Conservation (phyloP, 1,284 basidiomycete species). For the Peniophora sp. region DNA sequence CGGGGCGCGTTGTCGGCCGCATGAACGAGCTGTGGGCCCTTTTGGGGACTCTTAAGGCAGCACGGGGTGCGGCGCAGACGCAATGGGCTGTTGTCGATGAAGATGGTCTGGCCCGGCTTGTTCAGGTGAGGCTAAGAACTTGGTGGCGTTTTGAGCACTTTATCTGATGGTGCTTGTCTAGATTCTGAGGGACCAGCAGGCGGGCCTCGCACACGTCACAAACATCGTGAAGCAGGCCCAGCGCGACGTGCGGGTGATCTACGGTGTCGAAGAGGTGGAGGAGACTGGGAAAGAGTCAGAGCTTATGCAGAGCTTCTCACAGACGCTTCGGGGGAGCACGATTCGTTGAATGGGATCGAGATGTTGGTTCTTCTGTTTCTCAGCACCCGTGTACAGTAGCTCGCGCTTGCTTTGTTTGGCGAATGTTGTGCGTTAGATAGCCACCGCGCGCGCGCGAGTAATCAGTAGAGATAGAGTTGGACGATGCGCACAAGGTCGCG, state of each 20-base stretch:
- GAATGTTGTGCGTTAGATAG: no score
- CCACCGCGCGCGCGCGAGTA: no score
- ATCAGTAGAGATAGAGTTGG: no score
- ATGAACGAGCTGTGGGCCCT: conserved; percentile 83
- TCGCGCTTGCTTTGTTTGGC: no score
- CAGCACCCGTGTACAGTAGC: not conserved
- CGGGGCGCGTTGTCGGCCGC: conserved; percentile 63
- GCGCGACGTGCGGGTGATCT: conserved; percentile 67
- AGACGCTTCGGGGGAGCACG: conserved; percentile 29
- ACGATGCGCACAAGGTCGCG: no score
- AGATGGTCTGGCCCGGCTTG: conserved; percentile 69
- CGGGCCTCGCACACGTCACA: conserved; percentile 72
- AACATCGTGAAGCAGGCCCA: conserved; percentile 62
- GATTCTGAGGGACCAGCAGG: conserved; percentile 76
- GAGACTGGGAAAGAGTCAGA: conserved; percentile 22
- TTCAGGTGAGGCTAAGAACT: conserved; percentile 43
- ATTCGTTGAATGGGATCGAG: conserved; percentile 15
- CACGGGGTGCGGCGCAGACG: conserved; percentile 34
- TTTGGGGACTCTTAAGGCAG: conserved; percentile 62
- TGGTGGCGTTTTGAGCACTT: conserved; percentile 1
- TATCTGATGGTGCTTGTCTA: conserved; percentile 2
- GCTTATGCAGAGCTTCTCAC: conserved; percentile 15
- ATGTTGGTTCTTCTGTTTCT: not conserved
- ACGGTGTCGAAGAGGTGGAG: conserved; percentile 37
- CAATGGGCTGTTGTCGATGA: conserved; percentile 85